These are phyloP conservation scores for Musa itinerans DNA, from an alignment of 176 grass and related monocot genomes.

Conservation along the genomic window DNA sequence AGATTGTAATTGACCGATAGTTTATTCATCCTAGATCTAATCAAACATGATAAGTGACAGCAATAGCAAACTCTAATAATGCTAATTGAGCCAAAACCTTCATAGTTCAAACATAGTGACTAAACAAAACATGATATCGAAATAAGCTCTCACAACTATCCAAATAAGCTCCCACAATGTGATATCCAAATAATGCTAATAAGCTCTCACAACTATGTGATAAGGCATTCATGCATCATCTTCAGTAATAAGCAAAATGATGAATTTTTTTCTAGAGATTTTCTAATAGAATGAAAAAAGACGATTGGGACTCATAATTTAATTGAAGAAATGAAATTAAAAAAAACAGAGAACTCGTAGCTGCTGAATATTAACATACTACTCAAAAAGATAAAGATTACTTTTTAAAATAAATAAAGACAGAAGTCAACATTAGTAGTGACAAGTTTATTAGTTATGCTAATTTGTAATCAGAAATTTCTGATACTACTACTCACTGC, in stretches of 20 bases:
- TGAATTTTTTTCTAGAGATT: background rate
- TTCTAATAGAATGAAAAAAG: too few relatives aligned
- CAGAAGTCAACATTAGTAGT: background rate
- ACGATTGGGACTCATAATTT: background rate
- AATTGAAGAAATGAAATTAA: background rate
- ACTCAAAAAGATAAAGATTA: background rate
- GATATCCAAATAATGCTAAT: too few relatives aligned
- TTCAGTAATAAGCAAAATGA: background rate
- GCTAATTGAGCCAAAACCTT: too few relatives aligned
- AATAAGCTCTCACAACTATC: too few relatives aligned
- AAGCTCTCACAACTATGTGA: too few relatives aligned
- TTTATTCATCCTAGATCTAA: too few relatives aligned
- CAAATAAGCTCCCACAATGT: too few relatives aligned
- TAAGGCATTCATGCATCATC: background rate
- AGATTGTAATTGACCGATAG: too few relatives aligned
- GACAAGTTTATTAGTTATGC: background rate
- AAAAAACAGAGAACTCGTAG: background rate
- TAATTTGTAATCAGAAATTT: background rate
- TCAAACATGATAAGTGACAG: too few relatives aligned
- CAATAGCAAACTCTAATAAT: too few relatives aligned
- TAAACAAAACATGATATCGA: too few relatives aligned
- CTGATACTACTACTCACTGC: conserved; percentile 33
- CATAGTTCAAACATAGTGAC: too few relatives aligned
- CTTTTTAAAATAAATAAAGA: background rate
- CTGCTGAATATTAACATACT: background rate